Evolutionary conservation across 2,329 filamentous ascomycete genomes (phyloP), one percentile per base, ranked within the genome.

Genomic region (Stemphylium vesicarium): DNA sequence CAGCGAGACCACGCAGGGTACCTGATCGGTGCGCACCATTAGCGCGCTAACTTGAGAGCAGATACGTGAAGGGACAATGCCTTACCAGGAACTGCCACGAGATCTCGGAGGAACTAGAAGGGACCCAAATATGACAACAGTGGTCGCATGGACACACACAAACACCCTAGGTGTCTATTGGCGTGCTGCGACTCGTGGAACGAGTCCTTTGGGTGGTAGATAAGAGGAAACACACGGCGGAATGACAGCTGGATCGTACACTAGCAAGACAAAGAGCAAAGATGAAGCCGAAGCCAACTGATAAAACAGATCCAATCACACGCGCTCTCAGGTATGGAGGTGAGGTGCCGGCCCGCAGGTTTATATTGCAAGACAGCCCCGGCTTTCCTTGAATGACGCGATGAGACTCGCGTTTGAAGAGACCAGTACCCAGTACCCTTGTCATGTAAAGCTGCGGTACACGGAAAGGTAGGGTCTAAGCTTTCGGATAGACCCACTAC

Each of bases 61-160:
- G 50, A 29, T 49, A 42, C 42, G 56, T 56, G 50, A 63, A 62
- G 49, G 43, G 13, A 26, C 8, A n/a, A 18, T 32, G 26, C 47
- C 58, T 62, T 59, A 66, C 66, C 57, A 61, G 37, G 46, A 31
- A 38, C 62, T 63, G 68, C 71, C 70, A 73, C 70, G 64, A 63
- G 53, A 55, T 56, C 55, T 45, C 52, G 39, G 46, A 50, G 56
- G 43, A 55, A 60, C 48, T 58, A 49, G 55, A 46, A 42, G 48
- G 50, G 45, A 48, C 33, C 38, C 38, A 42, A 51, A 49, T 48
- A 47, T 50, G 59, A 52, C 56, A 46, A 49, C 46, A 53, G 60
- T 60, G 62, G 49, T 62, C 58, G 59, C 62, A 66, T 64, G 64
- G 53, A 59, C 65, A 66, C 8, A 47, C 53, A 65, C 71, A 73